phyloP scores from a whole-genome alignment of 495 filamentous ascomycete species.

The Recurvomyces mirabilis region DNA sequence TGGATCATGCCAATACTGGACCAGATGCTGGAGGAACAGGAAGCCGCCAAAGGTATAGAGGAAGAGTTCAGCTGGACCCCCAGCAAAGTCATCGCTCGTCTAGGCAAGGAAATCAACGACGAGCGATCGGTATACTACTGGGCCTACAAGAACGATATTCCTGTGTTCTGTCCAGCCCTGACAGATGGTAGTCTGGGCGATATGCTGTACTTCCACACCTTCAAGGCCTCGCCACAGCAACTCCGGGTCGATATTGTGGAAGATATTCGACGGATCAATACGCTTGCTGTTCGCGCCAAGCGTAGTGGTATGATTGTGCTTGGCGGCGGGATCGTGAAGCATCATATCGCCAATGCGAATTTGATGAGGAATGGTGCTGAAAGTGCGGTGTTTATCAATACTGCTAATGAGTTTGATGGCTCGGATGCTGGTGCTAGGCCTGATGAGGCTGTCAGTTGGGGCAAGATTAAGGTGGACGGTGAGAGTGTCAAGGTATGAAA shows the following conservation, averaged over 20 bases:
- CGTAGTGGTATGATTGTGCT: slow-evolving; percentile 87
- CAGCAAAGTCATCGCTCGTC: slow-evolving; percentile 67
- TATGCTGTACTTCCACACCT: slow-evolving; percentile 97
- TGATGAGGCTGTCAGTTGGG: slow-evolving; percentile 96
- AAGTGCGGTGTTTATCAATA: slow-evolving; percentile 93
- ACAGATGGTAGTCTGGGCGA: slow-evolving; percentile 92
- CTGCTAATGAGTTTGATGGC: slow-evolving; percentile 91
- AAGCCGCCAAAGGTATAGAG: slow-evolving; percentile 52
- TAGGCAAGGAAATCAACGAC: slow-evolving; percentile 87
- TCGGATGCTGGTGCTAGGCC: slow-evolving; percentile 92
- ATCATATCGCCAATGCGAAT: slow-evolving; percentile 94
- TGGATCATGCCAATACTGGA: slow-evolving; percentile 91
- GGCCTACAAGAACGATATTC: slow-evolving; percentile 87
- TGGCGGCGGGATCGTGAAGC: slow-evolving; percentile 86
- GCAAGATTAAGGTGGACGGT: slow-evolving; percentile 83
- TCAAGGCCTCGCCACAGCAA: slow-evolving; percentile 65
- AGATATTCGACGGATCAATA: slow-evolving; percentile 82
- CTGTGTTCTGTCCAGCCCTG: slow-evolving; percentile 89
- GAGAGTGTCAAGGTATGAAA: slow-evolving; percentile 74
- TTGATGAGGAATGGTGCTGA: slow-evolving; percentile 96
- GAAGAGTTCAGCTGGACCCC: slow-evolving; percentile 81
- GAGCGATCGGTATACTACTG: slow-evolving; percentile 84
- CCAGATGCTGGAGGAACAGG: slow-evolving; percentile 84
- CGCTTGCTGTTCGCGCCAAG: slow-evolving; percentile 70
- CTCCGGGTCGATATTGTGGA: slow-evolving; percentile 79